Evolutionary conservation across 306 rosid species (phyloP).

Genomic region (Arachis hypogaea): DNA sequence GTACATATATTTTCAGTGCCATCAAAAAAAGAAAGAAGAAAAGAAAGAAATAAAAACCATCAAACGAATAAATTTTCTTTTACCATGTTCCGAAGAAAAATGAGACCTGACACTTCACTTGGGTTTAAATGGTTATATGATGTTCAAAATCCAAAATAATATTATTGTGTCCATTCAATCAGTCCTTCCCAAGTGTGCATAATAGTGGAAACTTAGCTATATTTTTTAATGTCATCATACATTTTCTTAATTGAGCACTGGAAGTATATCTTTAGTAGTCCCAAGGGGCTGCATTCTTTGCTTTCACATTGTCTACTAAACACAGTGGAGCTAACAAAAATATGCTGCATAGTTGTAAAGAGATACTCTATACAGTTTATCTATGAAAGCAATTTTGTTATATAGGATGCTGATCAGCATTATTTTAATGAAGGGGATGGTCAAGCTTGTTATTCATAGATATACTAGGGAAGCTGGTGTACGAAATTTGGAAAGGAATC

Average conservation of each 20-base stretch:
- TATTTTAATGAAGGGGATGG: conserved; percentile 69
- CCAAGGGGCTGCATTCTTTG: conserved; percentile 10
- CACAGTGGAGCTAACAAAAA: background rate
- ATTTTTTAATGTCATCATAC: conserved; percentile 6
- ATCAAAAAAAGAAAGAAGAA: background rate
- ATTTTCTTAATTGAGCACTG: conserved; percentile 26
- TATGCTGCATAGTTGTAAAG: conserved; percentile 15
- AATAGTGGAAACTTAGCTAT: conserved; percentile 22
- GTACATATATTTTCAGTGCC: conserved; percentile 23
- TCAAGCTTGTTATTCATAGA: conserved; percentile 79
- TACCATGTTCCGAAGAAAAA: conserved; percentile 4
- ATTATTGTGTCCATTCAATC: background rate
- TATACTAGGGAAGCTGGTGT: conserved; percentile 99
- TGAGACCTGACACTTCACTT: conserved; percentile 5
- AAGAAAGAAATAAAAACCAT: background rate
- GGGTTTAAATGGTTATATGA: conserved; percentile 14
- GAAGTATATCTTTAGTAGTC: conserved; percentile 28
- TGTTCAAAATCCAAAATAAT: conserved; percentile 21
- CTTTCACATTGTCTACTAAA: conserved; percentile 3
- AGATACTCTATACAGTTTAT: conserved; percentile 14
- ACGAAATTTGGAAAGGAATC: conserved; percentile 82
- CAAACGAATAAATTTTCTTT: conserved; percentile 11
- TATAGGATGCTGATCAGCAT: conserved; percentile 34
- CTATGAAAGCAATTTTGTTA: conserved; percentile 31
- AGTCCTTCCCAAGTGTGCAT: conserved; percentile 3